A percentile compares a stretch with the other conserved stretches of the same genome.
phyloP scores from a whole-genome alignment of 2,329 filamentous ascomycete genomes.

The Berkeleyomyces rouxiae region DNA sequence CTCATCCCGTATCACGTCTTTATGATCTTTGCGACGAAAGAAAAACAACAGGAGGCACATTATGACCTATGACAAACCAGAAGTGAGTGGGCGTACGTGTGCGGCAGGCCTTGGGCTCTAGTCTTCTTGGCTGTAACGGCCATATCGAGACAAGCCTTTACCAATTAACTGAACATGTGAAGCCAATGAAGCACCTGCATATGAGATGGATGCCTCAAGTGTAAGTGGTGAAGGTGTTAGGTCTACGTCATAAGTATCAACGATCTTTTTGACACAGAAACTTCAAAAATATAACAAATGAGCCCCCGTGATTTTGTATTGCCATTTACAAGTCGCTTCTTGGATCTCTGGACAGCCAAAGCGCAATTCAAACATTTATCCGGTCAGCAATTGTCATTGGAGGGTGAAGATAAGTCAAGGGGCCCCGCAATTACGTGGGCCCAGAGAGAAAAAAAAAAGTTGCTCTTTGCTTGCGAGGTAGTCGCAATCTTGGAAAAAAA shows the following conservation, averaged over 20 bases:
- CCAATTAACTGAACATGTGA: no score
- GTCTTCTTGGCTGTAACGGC: no score
- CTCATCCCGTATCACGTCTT: neutral
- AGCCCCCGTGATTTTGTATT: neutral
- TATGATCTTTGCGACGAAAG: neutral
- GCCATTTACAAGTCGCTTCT: neutral
- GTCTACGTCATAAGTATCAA: neutral
- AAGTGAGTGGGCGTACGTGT: no score
- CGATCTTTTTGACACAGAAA: no score
- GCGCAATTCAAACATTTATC: neutral
- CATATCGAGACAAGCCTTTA: no score
- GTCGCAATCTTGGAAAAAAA: neutral
- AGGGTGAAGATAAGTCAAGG: neutral
- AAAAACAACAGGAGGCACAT: no score
- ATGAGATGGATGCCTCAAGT: no score
- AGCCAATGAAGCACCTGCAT: no score
- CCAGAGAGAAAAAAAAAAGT: neutral
- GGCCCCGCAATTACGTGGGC: constrained; percentile 2
- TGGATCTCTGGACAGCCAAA: constrained; percentile 1
- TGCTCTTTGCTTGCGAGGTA: neutral
- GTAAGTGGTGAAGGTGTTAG: neutral
- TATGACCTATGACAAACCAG: no score
- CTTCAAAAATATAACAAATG: neutral
- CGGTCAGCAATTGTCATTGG: neutral
- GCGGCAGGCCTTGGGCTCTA: no score